Conservation (phyloP, 129 eudicot species). For the Artemisia tridentata region DNA sequence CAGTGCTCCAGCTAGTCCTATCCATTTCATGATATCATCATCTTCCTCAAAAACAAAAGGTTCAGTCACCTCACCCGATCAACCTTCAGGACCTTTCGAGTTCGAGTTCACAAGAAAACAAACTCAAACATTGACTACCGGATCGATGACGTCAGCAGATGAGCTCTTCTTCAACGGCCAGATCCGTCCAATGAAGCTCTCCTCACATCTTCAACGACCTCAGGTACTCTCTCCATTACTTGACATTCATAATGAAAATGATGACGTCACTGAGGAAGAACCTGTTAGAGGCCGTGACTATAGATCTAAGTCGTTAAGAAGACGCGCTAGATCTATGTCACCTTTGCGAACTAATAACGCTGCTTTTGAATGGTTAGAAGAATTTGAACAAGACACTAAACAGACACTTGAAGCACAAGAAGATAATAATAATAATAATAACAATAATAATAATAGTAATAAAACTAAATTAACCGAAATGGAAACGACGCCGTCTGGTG, state of each 20-base stretch:
- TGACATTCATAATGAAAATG: slow-evolving; percentile 35
- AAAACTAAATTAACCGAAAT: not conserved
- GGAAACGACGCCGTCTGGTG: slow-evolving; percentile 52
- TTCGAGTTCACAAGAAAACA: slow-evolving; percentile 28
- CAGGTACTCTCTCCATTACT: slow-evolving; percentile 50
- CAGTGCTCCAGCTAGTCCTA: slow-evolving; percentile 89
- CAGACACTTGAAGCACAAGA: not conserved
- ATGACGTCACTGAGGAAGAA: slow-evolving; percentile 17
- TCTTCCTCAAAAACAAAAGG: slow-evolving; percentile 15
- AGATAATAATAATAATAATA: slow-evolving; percentile 13
- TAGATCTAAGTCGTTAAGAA: slow-evolving; percentile 70
- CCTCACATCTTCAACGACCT: slow-evolving; percentile 46
- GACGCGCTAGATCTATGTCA: slow-evolving; percentile 84
- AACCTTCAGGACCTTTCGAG: slow-evolving; percentile 38
- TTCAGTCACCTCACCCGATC: slow-evolving; percentile 15
- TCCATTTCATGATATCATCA: slow-evolving; percentile 51
- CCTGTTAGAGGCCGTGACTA: slow-evolving; percentile 49
- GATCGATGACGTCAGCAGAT: slow-evolving; percentile 75
- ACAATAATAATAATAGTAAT: not conserved
- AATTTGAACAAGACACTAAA: slow-evolving; percentile 18
- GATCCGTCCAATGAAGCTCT: slow-evolving; percentile 82
- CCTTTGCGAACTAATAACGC: slow-evolving; percentile 40
- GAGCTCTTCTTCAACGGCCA: slow-evolving; percentile 78
- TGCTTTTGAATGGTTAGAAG: slow-evolving; percentile 44
- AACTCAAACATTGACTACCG: slow-evolving; percentile 6